These are phyloP conservation scores for Dysphania ambrosioides DNA, from an alignment of 148 eudicot species.

Conservation along the genomic window DNA sequence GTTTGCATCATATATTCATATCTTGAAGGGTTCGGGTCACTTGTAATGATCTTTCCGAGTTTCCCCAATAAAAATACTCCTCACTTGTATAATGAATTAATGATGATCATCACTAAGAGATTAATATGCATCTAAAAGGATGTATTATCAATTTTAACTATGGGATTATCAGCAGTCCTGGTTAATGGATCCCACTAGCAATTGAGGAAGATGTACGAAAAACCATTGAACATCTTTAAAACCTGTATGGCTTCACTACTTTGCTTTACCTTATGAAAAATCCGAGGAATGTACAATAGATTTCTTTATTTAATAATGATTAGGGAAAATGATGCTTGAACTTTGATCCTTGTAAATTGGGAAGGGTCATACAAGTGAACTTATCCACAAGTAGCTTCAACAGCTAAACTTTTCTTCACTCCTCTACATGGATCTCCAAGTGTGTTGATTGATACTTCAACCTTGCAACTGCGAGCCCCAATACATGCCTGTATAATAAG, in stretches of 20 bases:
- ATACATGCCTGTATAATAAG: slow-evolving; percentile 54
- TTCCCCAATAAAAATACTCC: too few relatives aligned
- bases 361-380: not conserved
- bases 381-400: slow-evolving; percentile 66
- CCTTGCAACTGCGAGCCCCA: slow-evolving; percentile 56
- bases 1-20: too few relatives aligned
- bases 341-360: not conserved
- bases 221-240: not conserved
- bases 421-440: slow-evolving; percentile 75
- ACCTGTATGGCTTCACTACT: not conserved
- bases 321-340: slow-evolving; percentile 17
- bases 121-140: too few relatives aligned
- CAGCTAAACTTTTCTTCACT: slow-evolving; percentile 62
- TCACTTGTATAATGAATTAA: too few relatives aligned
- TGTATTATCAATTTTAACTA: too few relatives aligned
- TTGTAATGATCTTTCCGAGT: too few relatives aligned
- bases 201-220: not conserved
- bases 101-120: too few relatives aligned
- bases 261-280: not conserved
- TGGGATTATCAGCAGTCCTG: not conserved
- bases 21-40: too few relatives aligned
- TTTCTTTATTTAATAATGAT: slow-evolving; percentile 5
- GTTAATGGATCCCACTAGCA: not conserved
- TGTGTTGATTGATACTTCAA: slow-evolving; percentile 45
- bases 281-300: slow-evolving; percentile 5